Conservation (phyloP, 1,284 basidiomycete genomes). For the Ustilago sp. region DNA sequence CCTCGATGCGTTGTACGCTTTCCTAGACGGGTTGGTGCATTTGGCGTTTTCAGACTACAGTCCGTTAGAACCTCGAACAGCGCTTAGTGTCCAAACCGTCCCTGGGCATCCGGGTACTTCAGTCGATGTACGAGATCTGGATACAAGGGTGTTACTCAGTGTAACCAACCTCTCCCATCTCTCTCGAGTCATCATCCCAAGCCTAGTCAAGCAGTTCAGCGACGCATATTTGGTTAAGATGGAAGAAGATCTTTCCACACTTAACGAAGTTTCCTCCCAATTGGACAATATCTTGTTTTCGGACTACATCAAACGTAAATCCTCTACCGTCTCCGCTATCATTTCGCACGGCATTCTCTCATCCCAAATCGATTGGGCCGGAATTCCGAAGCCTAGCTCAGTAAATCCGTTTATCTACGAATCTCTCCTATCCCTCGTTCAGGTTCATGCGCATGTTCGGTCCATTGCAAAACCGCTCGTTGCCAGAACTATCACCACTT, state of each 20-base stretch:
- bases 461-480: slow-evolving; percentile 81
- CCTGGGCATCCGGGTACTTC: slow-evolving; percentile 48
- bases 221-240: slow-evolving; percentile 81
- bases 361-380: slow-evolving; percentile 87
- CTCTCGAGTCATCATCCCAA: slow-evolving; percentile 78
- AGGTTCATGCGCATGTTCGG: slow-evolving; percentile 90
- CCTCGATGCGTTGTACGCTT: slow-evolving; percentile 86
- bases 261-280: slow-evolving; percentile 82
- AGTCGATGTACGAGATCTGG: slow-evolving; percentile 71
- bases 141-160: slow-evolving; percentile 86
- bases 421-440: slow-evolving; percentile 86
- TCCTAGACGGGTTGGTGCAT: slow-evolving; percentile 87
- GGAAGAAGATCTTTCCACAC: slow-evolving; percentile 81
- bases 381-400: slow-evolving; percentile 83
- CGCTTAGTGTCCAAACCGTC: slow-evolving; percentile 48
- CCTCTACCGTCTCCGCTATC: slow-evolving; percentile 76
- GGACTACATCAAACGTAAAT: slow-evolving; percentile 84
- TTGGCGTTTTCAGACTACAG: slow-evolving; percentile 76
- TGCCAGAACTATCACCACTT: slow-evolving; percentile 81
- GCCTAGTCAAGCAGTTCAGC: slow-evolving; percentile 83
- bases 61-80: slow-evolving; percentile 53
- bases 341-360: slow-evolving; percentile 84
- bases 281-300: slow-evolving; percentile 89
- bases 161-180: slow-evolving; percentile 89
- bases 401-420: slow-evolving; percentile 95